Conservation (phyloP, 495 filamentous ascomycete genomes). For the Xylaria cubensis region DNA sequence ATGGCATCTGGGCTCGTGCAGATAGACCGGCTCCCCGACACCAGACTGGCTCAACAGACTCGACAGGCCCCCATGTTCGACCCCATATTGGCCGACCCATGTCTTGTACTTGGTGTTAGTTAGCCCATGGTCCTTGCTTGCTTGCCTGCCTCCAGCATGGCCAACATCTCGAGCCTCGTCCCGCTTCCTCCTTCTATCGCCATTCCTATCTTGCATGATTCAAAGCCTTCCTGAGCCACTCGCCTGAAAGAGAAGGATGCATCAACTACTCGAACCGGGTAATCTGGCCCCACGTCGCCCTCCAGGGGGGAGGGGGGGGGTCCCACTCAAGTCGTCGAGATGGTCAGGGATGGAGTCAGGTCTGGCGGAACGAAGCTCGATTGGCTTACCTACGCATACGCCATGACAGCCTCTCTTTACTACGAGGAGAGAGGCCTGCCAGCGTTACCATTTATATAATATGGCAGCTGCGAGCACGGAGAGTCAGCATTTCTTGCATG, state of each 20-base stretch:
- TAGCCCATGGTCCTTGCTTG: background rate
- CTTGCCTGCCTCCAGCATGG: slow-evolving; percentile 12
- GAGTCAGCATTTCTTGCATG: slow-evolving; percentile 9
- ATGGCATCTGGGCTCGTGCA: slow-evolving; percentile 11
- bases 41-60: slow-evolving; percentile 8
- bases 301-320: background rate
- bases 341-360: slow-evolving; percentile 27
- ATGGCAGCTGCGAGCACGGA: background rate
- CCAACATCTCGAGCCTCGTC: slow-evolving; percentile 26
- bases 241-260: slow-evolving; percentile 5
- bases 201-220: slow-evolving; percentile 28
- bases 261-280: slow-evolving; percentile 12
- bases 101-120: too few relatives aligned
- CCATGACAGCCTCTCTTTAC: slow-evolving; percentile 26
- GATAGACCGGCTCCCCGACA: background rate
- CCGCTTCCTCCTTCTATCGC: slow-evolving; percentile 18
- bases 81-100: too few relatives aligned
- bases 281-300: slow-evolving; percentile 9
- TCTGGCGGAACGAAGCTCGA: slow-evolving; percentile 22
- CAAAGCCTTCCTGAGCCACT: slow-evolving; percentile 24
- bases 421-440: background rate
- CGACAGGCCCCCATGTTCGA: background rate
- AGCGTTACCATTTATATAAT: slow-evolving; percentile 7
- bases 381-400: slow-evolving; percentile 17
- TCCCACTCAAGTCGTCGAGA: slow-evolving; percentile 24